Evolutionary conservation across 768 basidiomycete species (phyloP).

Genomic region (Calocera viscosa): DNA sequence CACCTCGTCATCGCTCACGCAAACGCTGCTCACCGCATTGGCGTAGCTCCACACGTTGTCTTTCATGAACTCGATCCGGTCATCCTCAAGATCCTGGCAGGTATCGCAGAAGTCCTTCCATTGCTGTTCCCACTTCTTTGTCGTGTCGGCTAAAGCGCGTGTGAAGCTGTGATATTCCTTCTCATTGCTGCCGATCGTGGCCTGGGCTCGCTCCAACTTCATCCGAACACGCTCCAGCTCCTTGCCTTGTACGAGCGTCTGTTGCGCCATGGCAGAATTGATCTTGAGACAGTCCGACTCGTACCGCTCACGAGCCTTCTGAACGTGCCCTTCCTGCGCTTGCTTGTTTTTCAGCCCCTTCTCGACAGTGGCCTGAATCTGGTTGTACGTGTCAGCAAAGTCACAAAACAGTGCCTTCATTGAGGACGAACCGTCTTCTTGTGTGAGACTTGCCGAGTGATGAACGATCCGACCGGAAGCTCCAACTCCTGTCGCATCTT

Average conservation of each 20-base stretch:
- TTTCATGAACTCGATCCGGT: constrained; percentile 87
- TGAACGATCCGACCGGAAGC: constrained; percentile 45
- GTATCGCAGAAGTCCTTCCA: constrained; percentile 93
- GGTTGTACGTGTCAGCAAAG: constrained; percentile 12
- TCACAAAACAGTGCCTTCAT: neutral
- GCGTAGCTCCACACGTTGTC: constrained; percentile 94
- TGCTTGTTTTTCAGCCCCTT: constrained; percentile 85
- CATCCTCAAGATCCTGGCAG: constrained; percentile 91
- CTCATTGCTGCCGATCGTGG: constrained; percentile 83
- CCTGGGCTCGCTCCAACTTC: constrained; percentile 78
- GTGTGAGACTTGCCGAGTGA: constrained; percentile 52
- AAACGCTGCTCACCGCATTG: constrained; percentile 89
- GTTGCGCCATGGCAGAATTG: constrained; percentile 87
- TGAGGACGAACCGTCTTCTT: constrained; percentile 42
- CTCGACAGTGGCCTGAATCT: constrained; percentile 60
- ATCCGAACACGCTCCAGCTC: constrained; percentile 81
- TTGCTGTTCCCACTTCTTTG: constrained; percentile 75
- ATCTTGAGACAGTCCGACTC: constrained; percentile 84
- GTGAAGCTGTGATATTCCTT: constrained; percentile 85
- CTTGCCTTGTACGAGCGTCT: constrained; percentile 79
- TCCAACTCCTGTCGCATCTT: constrained; percentile 71
- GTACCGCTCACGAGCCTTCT: constrained; percentile 85
- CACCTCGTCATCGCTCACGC: constrained; percentile 92
- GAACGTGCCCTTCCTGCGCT: constrained; percentile 71
- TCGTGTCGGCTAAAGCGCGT: constrained; percentile 62